These are phyloP conservation scores for Pythium phragmiticola DNA, from an alignment of 352 stramenopile genomes.

Conservation along the genomic window DNA sequence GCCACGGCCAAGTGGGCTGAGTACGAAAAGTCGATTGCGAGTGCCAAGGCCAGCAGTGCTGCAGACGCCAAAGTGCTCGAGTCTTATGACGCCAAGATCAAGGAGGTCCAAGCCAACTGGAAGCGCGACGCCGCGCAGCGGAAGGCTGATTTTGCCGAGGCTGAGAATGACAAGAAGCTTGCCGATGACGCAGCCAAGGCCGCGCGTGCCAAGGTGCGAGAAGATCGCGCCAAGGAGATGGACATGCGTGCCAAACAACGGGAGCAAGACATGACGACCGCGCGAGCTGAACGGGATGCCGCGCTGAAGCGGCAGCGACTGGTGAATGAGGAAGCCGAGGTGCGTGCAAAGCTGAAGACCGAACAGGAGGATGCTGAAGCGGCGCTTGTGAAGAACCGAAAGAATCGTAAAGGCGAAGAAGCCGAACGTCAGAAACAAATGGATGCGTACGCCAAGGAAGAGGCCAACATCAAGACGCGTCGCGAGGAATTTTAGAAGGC, in stretches of 20 bases:
- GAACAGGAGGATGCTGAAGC: not conserved
- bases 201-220: not conserved
- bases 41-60: conserved; percentile 8
- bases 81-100: not conserved
- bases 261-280: not conserved
- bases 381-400: conserved; percentile 4
- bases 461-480: conserved; percentile 6
- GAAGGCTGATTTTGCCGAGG: not conserved
- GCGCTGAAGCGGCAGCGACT: conserved; percentile 3
- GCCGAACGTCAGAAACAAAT: not conserved
- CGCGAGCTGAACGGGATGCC: not conserved
- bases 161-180: not conserved
- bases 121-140: not conserved
- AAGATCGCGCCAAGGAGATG: not conserved
- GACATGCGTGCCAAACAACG: not conserved
- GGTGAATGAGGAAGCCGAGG: not conserved
- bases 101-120: not conserved
- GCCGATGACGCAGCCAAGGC: conserved; percentile 2
- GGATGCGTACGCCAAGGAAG: conserved; percentile 10
- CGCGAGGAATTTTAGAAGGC: conserved; percentile 1
- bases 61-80: not conserved
- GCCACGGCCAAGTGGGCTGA: conserved; percentile 1
- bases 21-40: not conserved
- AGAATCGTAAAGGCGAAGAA: not conserved
- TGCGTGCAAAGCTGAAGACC: not conserved